Evolutionary conservation across 2,329 filamentous ascomycete species (phyloP).

Genomic region (Periconia digitata): DNA sequence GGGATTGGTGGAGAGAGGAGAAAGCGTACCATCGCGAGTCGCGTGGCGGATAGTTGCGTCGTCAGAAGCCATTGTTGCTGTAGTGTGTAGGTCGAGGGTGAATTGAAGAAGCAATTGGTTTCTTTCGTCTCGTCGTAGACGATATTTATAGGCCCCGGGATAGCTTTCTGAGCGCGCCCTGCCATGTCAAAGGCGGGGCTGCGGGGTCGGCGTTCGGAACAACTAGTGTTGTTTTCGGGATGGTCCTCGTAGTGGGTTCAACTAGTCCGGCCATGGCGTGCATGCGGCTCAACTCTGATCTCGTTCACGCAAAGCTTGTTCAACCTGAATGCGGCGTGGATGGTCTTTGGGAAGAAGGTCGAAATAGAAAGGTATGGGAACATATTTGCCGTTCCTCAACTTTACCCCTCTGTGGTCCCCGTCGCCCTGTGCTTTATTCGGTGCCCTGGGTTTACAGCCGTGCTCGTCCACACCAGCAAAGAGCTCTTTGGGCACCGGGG

Average conservation of each 20-base stretch:
- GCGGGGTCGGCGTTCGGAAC: conserved; percentile 3
- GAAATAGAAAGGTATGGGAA: conserved; percentile 25
- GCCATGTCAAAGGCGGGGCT: background rate
- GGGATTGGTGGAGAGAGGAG: background rate
- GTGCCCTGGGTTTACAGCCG: conserved; percentile 11
- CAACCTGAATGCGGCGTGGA: conserved; percentile 20
- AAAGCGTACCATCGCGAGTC: conserved; percentile 56
- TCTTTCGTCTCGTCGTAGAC: background rate
- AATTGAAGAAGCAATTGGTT: background rate
- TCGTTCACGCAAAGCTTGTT: background rate
- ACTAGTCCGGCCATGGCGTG: no score
- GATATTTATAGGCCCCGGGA: no score
- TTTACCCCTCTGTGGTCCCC: conserved; percentile 5
- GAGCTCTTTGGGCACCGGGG: conserved; percentile 22
- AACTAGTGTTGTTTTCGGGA: background rate
- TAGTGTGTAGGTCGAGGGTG: background rate
- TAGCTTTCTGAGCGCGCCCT: background rate
- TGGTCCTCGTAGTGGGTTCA: no score
- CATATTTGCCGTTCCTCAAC: conserved; percentile 16
- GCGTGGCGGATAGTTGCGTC: conserved; percentile 58
- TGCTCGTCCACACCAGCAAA: conserved; percentile 33
- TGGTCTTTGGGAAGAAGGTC: conserved; percentile 20
- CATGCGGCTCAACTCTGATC: conserved; percentile 1
- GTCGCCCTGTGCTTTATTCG: background rate
- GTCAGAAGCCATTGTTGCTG: conserved; percentile 26